Conservation (phyloP, 2,329 filamentous ascomycete genomes). For the Dryadomyces quercus-mongolicae region DNA sequence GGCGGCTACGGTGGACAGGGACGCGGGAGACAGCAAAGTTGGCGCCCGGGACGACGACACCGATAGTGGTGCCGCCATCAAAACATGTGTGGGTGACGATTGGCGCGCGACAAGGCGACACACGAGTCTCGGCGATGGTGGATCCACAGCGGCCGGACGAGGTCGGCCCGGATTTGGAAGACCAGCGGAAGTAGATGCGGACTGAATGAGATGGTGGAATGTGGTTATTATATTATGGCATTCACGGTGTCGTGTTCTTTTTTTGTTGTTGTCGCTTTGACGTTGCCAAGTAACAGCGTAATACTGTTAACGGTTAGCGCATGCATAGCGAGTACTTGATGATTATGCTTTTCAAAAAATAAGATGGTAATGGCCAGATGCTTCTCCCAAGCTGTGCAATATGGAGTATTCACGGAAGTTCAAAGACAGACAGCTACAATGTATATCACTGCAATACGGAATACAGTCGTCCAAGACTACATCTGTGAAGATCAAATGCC, state of each 20-base stretch:
- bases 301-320: too few relatives aligned
- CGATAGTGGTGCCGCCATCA: constrained; percentile 17
- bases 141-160: constrained; percentile 41
- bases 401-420: too few relatives aligned
- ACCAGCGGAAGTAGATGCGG: constrained; percentile 19
- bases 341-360: too few relatives aligned
- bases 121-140: constrained; percentile 40
- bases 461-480: too few relatives aligned
- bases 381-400: too few relatives aligned
- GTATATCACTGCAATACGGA: too few relatives aligned
- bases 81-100: constrained; percentile 61
- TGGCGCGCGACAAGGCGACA: constrained; percentile 49
- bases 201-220: background rate
- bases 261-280: background rate
- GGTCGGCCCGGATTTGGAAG: constrained; percentile 41
- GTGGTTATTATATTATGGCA: background rate
- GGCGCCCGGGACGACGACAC: constrained; percentile 16
- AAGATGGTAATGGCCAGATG: too few relatives aligned
- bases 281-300: too few relatives aligned
- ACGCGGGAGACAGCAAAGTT: constrained; percentile 38
- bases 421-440: too few relatives aligned
- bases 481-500: too few relatives aligned
- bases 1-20: constrained; percentile 46
- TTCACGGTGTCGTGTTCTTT: too few relatives aligned
- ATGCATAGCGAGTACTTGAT: too few relatives aligned